Base-by-base conservation (phyloP, 192 early-diverging fungal genomes). In the Phycomyces nitens region DNA sequence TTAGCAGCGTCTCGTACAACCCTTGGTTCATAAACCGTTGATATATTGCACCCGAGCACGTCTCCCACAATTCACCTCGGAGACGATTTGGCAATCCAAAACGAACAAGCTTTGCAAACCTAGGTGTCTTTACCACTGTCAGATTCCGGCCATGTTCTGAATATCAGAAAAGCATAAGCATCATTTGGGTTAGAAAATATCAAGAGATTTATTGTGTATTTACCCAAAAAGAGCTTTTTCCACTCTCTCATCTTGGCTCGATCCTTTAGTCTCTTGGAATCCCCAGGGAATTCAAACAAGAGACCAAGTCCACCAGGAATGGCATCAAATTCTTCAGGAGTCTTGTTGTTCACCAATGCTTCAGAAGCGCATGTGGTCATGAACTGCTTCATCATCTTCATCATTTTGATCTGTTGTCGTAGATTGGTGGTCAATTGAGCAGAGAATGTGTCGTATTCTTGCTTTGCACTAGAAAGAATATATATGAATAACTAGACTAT, bases 31-130 rank as follows among this genome's bases (percentile, higher is more conserved):
- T 82, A 72, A 86, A 94, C 50, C 94, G 76, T 65, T 89, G 80
- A 51, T 84, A 88, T 54, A 94, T 89, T 7, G 94, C 80, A 2
- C 94, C 94, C 20, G 88, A 88, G 63, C 85, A 87, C 21, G 92
- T 74, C 70, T 95, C 94, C 94, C 94, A 95, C 23, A 94, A 84
- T 74, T 95, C 94, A 21, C 92, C 93, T n/a, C 94, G 76, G 65
- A 95, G 66, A 18, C 75, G 61, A 67, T 92, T 90, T 18, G 92
- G 89, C 42, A 95, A 69, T 15, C 94, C 94, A 0, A 93, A 83
- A 18, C 91, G 84, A 38, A 94, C 79, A 21, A 95, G 78, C 61
- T 91, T 89, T 53, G 85, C 83, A 72, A 92, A 94, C 51, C 87
- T 89, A 9, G 94, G 84, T 0, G 84, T 78, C n/a, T 92, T 82